Percentiles rank a stretch among this genome's conserved stretches.
Evolutionary conservation across 768 basidiomycete genomes (phyloP).

Genomic region (Serendipita sp.): DNA sequence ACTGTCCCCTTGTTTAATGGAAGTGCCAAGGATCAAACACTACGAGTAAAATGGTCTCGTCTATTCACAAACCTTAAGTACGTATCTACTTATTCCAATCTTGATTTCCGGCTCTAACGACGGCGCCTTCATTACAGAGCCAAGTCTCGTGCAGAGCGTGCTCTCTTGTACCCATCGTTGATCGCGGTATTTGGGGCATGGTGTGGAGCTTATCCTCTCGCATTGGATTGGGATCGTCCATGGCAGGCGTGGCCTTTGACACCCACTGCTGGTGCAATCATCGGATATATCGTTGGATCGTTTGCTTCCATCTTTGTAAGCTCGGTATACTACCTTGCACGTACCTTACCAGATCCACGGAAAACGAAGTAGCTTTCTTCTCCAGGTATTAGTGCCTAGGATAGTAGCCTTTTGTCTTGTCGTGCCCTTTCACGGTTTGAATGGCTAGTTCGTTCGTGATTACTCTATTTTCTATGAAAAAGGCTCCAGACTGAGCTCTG

Average conservation of each 20-base stretch:
- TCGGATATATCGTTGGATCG: conserved; percentile 49
- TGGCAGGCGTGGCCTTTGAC: conserved; percentile 94
- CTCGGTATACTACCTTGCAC: conserved; percentile 9
- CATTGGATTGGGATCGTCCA: conserved; percentile 91
- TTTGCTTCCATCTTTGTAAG: conserved; percentile 36
- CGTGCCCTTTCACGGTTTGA: neutral
- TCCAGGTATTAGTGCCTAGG: neutral
- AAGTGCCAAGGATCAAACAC: conserved; percentile 29
- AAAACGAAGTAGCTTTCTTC: neutral
- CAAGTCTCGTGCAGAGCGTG: conserved; percentile 55
- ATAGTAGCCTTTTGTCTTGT: neutral
- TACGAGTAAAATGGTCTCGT: conserved; percentile 51
- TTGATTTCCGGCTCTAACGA: neutral
- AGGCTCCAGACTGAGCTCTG: neutral
- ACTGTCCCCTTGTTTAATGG: conserved; percentile 33
- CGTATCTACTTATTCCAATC: conserved; percentile 21
- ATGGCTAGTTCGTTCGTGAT: neutral
- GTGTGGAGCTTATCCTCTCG: conserved; percentile 68
- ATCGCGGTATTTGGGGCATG: conserved; percentile 63
- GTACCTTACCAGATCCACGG: neutral
- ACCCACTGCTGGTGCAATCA: conserved; percentile 52
- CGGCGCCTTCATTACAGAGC: conserved; percentile 19
- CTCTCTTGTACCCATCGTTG: conserved; percentile 60
- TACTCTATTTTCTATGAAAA: no score
- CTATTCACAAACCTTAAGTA: conserved; percentile 73